Base-by-base conservation (phyloP, 1,139 yeast genomes). In the Yamadazyma sp. region DNA sequence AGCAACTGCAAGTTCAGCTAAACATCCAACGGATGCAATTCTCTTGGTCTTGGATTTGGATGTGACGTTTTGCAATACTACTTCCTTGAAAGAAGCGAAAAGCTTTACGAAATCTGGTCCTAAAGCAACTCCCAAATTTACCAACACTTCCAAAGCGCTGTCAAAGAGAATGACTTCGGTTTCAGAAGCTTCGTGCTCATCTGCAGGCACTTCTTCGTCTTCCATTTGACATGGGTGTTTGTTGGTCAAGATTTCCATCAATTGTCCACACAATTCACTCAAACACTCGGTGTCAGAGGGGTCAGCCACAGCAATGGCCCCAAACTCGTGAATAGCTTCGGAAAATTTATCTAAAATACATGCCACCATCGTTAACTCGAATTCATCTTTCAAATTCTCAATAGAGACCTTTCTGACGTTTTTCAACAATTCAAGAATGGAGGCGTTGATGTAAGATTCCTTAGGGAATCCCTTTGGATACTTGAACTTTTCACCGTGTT, bases 1-100 rank as follows among this genome's bases (percentile, higher is more conserved):
- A 41, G 94, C 94, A 41, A 78, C 77, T 38, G 87, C 78, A 47
- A 92, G 81, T 63, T 90, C 98, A 31, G 97, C 96, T 47, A 89
- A 71, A 31, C 94, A 86, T 48, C 97, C 97, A 50, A 88, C 79
- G 33, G 94, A 83, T 37, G 87, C 76, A 32, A 87, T 86, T 61
- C 97, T 80, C 72, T 86, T 92, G 44, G 61, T 62, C 64, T 80
- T 82, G 39, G 84, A 79, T 59, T 82, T 80, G 44, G 86, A 76
- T 40, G 73, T 68, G 45, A 81, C 77, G 59, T 83, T 79, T 39
- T 77, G 61, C 46, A 78, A 64, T 42, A 92, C 71, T 34, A 79
- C 64, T 41, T 80, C 82, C 60, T 86, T 84, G 73, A 88, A 86
- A 18, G 86, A 74, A 29, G 72, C 74, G 59, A 90, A 87, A 45